Evolutionary conservation across 352 stramenopile species (phyloP), one percentile per base, ranked within the genome.

Genomic region (Aphanomyces astaci): DNA sequence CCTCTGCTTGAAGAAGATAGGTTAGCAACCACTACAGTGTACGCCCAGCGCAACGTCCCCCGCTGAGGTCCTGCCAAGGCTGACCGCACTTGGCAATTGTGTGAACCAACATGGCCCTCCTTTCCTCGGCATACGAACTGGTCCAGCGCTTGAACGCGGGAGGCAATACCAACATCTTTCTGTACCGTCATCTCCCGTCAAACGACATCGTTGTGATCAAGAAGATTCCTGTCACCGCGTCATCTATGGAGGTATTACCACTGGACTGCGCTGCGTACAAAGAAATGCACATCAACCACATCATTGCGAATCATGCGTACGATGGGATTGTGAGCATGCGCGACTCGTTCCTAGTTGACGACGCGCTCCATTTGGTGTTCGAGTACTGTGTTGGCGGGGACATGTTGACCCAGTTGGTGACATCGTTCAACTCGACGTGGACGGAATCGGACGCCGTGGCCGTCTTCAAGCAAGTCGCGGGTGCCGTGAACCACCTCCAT

Each of bases 311-410:
- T n/a, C 15, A 52, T 25, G 39, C 52, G 11, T 76, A 88, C 51
- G 51, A 64, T 11, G 82, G 83, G 63, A 72, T 87, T 33, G 71
- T 88, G n/a, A 71, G 63, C 10, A 78, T 80, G 33, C 69, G 60
- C 9, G 31, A 71, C 36, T 66, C 80, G 28, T 88, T 87, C 59
- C 25, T 83, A 30, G 71, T 83, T n/a, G 68, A 76, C 22, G 75
- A 80, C 52, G 74, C 73, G 39, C 84, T 78, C 78, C 78, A 71
- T 56, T 63, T 89, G 13, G 76, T 85, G 33, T 85, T 85, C 72
- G 81, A 86, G 11, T 77, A 76, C 43, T 86, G 79, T 62, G 60
- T 62, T 0, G 78, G 73, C 43, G 81, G 79, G 11, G 81, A 89
- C 55, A 60, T 87, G 27, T 74, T 80, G 31, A 25, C 56, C 17